Base-by-base conservation (phyloP, 1,139 yeast species). In the Candida smagusa region DNA sequence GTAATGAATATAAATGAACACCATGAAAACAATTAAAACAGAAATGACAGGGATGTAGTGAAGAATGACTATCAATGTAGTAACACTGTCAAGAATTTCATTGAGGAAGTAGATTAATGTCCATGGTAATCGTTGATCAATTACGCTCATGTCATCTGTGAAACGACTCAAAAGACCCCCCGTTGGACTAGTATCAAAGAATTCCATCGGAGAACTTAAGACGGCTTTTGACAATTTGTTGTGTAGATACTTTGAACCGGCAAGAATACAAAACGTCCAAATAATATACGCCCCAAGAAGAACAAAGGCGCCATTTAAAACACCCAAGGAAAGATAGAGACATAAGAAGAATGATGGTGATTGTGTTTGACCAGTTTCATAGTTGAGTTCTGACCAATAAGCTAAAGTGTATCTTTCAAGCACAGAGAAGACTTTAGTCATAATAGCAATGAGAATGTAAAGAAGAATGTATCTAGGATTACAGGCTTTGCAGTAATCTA, bases 151-250 rank as follows among this genome's bases (percentile, higher is more conserved):
- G 43, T 68, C 71, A 34, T 67, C 68, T 4, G 72, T 54, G 43
- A 65, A 67, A 44, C 73, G 56, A 42, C 65, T 66, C 53, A 65
- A 58, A 32, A 67, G 62, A 43, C 72, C 47, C 1, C 71, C 73
- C 22, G 61, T 52, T 11, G 74, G 73, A 0, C 72, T 67, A 9
- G 72, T 67, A 42, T 68, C 74, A 43, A 67, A 68, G 44, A 66
- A 67, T 2, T 68, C 59, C 74, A 68, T 68, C 28, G 74, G 74
- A 2, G 72, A 58, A 40, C 68, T 55, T 40, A 66, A 54, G 1
- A 68, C 63, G n/a, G 61, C 48, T 30, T 48, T 44, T 3, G 70
- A 68, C 70, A 67, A 63, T 22, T 53, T 57, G 38, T 65, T 66
- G 43, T 68, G 74, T 49, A 66, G 63, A 38, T 51, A 51, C 28